Percentiles rank a stretch among this genome's conserved stretches.
Conservation (phyloP, 805 yeast genomes). For the Barnettozyma californica region DNA sequence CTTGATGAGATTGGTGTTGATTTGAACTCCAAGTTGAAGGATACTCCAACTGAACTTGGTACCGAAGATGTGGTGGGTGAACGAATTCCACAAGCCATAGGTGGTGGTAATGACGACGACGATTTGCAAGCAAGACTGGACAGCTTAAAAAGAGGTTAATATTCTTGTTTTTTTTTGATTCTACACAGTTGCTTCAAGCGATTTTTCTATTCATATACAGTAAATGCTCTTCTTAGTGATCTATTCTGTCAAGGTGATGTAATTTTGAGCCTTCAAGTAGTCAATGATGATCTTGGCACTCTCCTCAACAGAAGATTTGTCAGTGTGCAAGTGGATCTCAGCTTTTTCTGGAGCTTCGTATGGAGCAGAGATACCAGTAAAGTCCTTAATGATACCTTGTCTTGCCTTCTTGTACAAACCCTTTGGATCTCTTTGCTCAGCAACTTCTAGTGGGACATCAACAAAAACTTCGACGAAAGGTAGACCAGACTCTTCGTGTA, state of each 20-base stretch:
- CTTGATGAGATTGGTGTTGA: constrained; percentile 96
- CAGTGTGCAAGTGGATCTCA: constrained; percentile 76
- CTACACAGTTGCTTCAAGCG: not conserved
- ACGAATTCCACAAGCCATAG: constrained; percentile 47
- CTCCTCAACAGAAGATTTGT: constrained; percentile 68
- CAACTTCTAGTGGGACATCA: constrained; percentile 90
- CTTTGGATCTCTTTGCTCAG: constrained; percentile 96
- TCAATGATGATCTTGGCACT: constrained; percentile 68
- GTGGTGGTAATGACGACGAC: constrained; percentile 50
- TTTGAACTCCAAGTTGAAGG: constrained; percentile 45
- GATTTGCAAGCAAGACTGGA: constrained; percentile 86
- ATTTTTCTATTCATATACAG: not conserved
- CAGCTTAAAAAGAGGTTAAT: constrained; percentile 56
- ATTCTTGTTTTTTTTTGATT: not conserved
- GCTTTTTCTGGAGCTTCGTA: constrained; percentile 88
- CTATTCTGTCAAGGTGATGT: constrained; percentile 14
- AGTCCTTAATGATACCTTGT: constrained; percentile 88
- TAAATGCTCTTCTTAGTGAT: not conserved
- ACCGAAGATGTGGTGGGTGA: constrained; percentile 22
- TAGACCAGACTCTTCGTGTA: constrained; percentile 68
- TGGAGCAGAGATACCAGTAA: constrained; percentile 94
- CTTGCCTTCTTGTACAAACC: constrained; percentile 96
- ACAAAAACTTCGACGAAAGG: constrained; percentile 89
- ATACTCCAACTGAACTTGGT: constrained; percentile 36
- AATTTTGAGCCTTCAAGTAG: constrained; percentile 52